phyloP scores from a whole-genome alignment of 2,329 filamentous ascomycete genomes.

The Nemania diffusa region DNA sequence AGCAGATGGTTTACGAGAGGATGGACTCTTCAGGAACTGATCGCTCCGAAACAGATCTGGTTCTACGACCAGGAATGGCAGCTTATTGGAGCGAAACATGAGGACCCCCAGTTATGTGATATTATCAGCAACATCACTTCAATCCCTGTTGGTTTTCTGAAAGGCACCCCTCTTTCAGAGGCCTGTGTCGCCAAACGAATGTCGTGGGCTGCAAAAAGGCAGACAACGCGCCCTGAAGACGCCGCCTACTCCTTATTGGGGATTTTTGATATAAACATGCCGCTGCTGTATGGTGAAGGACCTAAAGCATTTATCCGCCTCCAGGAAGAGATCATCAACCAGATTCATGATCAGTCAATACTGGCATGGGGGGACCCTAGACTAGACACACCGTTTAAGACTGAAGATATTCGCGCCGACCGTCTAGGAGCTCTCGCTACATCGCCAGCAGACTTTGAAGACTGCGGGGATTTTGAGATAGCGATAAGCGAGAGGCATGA shows the following conservation, averaged over 20 bases:
- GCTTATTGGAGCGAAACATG: conserved; percentile 4
- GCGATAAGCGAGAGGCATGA: background rate
- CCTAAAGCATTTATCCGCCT: conserved; percentile 19
- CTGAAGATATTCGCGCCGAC: background rate
- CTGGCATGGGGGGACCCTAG: background rate
- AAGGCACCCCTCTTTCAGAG: background rate
- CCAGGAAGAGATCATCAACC: conserved; percentile 28
- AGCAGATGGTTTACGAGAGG: too few relatives aligned
- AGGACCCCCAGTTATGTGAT: background rate
- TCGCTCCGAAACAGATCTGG: conserved; percentile 21
- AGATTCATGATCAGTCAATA: background rate
- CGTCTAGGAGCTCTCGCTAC: background rate
- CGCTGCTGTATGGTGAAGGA: conserved; percentile 27
- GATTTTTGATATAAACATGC: conserved; percentile 32
- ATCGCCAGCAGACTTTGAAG: background rate
- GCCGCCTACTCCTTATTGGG: conserved; percentile 10
- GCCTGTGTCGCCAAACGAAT: background rate
- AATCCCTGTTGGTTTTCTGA: background rate
- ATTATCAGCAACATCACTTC: conserved; percentile 1
- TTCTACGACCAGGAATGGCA: conserved; percentile 29
- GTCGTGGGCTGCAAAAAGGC: background rate
- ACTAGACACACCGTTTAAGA: background rate
- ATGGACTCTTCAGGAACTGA: conserved; percentile 32
- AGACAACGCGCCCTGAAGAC: conserved; percentile 1
- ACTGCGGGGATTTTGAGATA: background rate